Evolutionary conservation across 106 monocot species (phyloP), one percentile per base, ranked within the genome.

Genomic region (Dendrobium nobile): DNA sequence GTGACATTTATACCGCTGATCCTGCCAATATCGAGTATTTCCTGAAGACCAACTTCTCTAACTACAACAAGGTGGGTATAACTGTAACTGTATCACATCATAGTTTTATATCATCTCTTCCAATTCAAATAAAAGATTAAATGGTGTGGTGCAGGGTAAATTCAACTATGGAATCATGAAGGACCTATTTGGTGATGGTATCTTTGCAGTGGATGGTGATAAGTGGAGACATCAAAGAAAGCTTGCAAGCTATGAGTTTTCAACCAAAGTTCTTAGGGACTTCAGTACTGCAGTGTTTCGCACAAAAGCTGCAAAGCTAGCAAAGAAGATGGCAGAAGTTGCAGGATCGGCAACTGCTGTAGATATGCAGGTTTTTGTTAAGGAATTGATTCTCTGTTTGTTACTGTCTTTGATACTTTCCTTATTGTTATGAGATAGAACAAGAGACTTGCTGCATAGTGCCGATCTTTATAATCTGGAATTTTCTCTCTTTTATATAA

Each of bases 21-120:
- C 91, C 91, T 8, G 81, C 82, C 78, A 87, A 81, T 77, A 28
- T 91, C 33, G 91, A 91, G 77, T 77, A 91, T 68, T 77, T 91
- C 20, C 82, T 91, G 42, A 88, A 86, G 74, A 86, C 84, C 72
- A 83, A 81, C 79, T 88, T 88, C 81, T 56, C 48, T 16, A 88
- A 83, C 26, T 88, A 88, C 64, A 67, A 41, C 37, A 85, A 83
- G 88, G 88, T 85, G 24, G 16, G 44, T 59, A 0, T n/a, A 19
- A 40, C 16, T 58, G 78, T n/a, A 19, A 40, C 16, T 58, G 78
- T 15, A 70, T 33, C 13, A 0, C 19, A 27, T 73, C 2, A 73
- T 16, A 3, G 13, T 73, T 13, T 67, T 27, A 26, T 73, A 41
- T 41, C 72, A 3, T 73, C 19, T 41, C 40, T 13, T 44, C 40